Evolutionary conservation across 2,329 filamentous ascomycete genomes (phyloP).

Genomic region (Colletotrichum agaves): DNA sequence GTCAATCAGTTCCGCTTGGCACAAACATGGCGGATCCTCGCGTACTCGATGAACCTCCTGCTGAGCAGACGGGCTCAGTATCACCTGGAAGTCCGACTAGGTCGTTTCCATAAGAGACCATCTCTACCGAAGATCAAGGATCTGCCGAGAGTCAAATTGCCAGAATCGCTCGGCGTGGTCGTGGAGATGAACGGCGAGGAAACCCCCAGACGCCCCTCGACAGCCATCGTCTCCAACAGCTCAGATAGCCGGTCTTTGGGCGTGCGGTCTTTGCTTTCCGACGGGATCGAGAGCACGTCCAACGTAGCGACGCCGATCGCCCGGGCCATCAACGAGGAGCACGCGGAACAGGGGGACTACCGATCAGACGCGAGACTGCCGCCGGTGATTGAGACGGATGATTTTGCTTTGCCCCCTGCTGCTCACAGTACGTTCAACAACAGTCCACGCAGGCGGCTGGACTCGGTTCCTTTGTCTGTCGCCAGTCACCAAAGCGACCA

Average conservation of each 20-base stretch:
- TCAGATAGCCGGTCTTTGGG: constrained; percentile 46
- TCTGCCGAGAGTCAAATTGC: constrained; percentile 43
- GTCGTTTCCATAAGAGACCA: constrained; percentile 48
- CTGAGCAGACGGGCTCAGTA: constrained; percentile 66
- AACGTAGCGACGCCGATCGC: constrained; percentile 70
- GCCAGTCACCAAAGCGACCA: constrained; percentile 60
- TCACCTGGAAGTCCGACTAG: constrained; percentile 63
- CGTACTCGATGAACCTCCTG: constrained; percentile 65
- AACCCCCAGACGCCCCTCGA: constrained; percentile 47
- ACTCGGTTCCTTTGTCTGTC: constrained; percentile 63
- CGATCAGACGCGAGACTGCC: constrained; percentile 54
- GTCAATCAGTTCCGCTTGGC: constrained; percentile 68
- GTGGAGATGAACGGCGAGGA: constrained; percentile 47
- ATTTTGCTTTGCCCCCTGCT: constrained; percentile 62
- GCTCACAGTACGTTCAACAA: constrained; percentile 49
- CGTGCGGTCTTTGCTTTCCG: constrained; percentile 60
- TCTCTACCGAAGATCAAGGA: constrained; percentile 42
- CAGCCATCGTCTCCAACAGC: constrained; percentile 43
- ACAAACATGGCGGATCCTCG: constrained; percentile 72
- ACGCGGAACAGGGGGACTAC: constrained; percentile 42
- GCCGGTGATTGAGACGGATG: constrained; percentile 61
- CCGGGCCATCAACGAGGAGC: constrained; percentile 57
- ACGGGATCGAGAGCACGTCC: constrained; percentile 71
- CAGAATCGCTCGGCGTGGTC: constrained; percentile 42
- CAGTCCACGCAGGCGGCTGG: constrained; percentile 56